phyloP scores from a whole-genome alignment of 352 stramenopile genomes.

The Thalassiosira sp. region DNA sequence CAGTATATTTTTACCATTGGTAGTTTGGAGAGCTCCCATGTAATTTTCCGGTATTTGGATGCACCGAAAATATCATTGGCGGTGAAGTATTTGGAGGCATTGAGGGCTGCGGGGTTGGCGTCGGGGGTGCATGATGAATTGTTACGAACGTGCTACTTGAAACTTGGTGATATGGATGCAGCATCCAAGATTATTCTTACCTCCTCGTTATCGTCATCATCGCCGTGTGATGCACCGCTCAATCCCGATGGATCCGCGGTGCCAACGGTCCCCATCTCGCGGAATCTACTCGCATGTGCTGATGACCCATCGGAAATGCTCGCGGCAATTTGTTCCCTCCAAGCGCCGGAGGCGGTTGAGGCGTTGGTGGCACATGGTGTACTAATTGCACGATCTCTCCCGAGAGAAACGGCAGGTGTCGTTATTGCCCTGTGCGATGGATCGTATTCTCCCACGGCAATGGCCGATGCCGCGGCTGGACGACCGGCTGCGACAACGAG shows the following conservation, averaged over 20 bases:
- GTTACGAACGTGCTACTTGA: constrained; percentile 80
- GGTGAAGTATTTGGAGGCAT: constrained; percentile 93
- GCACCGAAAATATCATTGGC: constrained; percentile 95
- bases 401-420: constrained; percentile 75
- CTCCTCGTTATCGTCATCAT: constrained; percentile 49
- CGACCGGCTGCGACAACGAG: constrained; percentile 7
- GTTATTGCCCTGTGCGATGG: constrained; percentile 80
- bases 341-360: constrained; percentile 67
- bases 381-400: constrained; percentile 60
- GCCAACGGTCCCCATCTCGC: constrained; percentile 57
- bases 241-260: constrained; percentile 57
- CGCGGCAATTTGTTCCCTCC: constrained; percentile 74
- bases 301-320: constrained; percentile 75
- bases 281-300: constrained; percentile 40
- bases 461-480: constrained; percentile 55
- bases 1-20: constrained; percentile 97
- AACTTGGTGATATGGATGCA: constrained; percentile 73
- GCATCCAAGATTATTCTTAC: constrained; percentile 63
- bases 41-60: constrained; percentile 97
- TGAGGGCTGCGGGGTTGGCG: constrained; percentile 56
- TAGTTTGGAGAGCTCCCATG: constrained; percentile 95
- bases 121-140: constrained; percentile 76
- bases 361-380: constrained; percentile 68
- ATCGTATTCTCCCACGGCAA: constrained; percentile 64
- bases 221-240: constrained; percentile 21